Evolutionary conservation across 257 asterid genomes (phyloP).

Genomic region (Solanum appendiculatum): DNA sequence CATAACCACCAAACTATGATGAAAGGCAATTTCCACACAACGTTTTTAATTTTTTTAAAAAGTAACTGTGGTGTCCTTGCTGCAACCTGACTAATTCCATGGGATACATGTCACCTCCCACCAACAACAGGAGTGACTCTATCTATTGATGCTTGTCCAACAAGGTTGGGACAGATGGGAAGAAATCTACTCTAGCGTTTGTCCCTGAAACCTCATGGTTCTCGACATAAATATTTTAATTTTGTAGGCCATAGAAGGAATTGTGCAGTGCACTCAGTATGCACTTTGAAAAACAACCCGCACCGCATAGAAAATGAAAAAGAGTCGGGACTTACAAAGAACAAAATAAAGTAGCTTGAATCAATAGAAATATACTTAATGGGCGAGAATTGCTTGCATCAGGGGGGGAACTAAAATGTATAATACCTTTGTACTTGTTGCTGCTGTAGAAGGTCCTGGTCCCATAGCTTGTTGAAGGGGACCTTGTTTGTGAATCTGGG

Average conservation of each 20-base stretch:
- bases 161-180: background rate
- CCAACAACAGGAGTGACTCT: background rate
- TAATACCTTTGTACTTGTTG: conserved; percentile 67
- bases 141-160: background rate
- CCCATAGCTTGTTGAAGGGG: conserved; percentile 66
- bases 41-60: background rate
- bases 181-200: background rate
- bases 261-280: background rate
- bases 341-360: background rate
- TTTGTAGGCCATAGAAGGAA: background rate
- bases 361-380: background rate
- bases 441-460: conserved; percentile 62
- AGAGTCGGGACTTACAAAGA: background rate
- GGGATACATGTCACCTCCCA: background rate
- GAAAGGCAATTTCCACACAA: background rate
- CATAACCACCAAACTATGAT: background rate
- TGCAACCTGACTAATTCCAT: background rate
- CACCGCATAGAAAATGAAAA: background rate
- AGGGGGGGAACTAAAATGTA: background rate
- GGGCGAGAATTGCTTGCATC: background rate
- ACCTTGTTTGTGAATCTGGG: conserved; percentile 79
- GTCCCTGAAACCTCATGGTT: background rate
- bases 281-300: background rate
- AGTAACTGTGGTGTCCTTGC: background rate
- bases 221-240: background rate